Evolutionary conservation across 257 asterid species (phyloP).

Genomic region (Echites panduratus): DNA sequence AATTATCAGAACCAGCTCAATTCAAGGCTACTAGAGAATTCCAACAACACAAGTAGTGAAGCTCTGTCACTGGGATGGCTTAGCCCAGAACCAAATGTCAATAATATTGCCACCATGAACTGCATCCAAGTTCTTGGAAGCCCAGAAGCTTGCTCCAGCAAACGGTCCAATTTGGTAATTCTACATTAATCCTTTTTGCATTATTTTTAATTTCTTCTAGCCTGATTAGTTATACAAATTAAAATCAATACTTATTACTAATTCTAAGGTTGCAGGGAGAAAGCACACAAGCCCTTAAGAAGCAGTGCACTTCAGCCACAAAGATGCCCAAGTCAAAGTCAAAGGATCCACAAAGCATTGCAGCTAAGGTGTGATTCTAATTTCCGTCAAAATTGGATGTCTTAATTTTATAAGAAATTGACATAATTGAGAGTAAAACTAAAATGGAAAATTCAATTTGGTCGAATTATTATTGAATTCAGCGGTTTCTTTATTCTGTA

Average conservation of each 20-base stretch:
- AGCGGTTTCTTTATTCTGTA: too few relatives aligned
- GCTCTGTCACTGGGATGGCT: constrained; percentile 47
- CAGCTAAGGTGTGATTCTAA: constrained; percentile 67
- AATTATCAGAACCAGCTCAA: constrained; percentile 23
- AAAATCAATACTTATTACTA: background rate
- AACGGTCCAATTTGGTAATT: too few relatives aligned
- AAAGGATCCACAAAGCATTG: constrained; percentile 84
- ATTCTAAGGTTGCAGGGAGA: constrained; percentile 37
- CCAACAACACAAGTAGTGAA: constrained; percentile 27
- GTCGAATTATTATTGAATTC: too few relatives aligned
- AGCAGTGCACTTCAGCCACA: constrained; percentile 47
- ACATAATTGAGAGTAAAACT: too few relatives aligned
- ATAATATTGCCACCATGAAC: constrained; percentile 13
- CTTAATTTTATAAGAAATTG: too few relatives aligned
- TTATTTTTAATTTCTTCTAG: background rate
- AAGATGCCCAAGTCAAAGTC: constrained; percentile 45
- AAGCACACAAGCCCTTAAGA: constrained; percentile 47
- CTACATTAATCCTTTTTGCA: too few relatives aligned
- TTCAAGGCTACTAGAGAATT: constrained; percentile 39
- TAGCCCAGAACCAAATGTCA: constrained; percentile 26
- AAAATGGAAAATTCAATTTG: too few relatives aligned
- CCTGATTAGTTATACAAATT: background rate
- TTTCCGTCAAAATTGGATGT: too few relatives aligned
- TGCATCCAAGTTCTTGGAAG: constrained; percentile 26
- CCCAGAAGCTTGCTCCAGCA: constrained; percentile 32